Evolutionary conservation across 768 basidiomycete genomes (phyloP).

Genomic region (Mrakia blollopis): DNA sequence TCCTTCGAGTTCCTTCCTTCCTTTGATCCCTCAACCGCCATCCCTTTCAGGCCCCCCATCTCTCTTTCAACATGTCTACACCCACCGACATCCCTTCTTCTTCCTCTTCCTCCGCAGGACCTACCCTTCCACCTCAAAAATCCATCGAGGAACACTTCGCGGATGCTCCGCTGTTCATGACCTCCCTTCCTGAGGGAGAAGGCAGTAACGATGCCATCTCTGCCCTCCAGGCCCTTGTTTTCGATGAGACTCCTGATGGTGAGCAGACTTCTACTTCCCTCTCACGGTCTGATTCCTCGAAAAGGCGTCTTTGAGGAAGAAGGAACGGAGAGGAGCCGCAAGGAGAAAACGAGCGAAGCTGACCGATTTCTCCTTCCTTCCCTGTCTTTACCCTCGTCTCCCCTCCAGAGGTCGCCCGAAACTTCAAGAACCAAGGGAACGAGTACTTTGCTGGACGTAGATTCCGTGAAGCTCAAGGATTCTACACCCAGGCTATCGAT

Average conservation of each 20-base stretch:
- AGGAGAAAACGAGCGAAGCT: background rate
- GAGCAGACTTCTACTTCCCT: constrained; percentile 45
- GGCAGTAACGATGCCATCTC: constrained; percentile 63
- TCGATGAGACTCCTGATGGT: constrained; percentile 95
- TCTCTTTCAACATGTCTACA: background rate
- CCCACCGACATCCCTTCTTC: background rate
- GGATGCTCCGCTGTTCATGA: constrained; percentile 86
- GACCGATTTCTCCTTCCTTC: background rate
- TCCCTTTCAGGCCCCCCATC: background rate
- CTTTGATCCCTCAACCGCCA: background rate
- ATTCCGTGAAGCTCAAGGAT: constrained; percentile 77
- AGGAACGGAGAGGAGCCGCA: too few relatives aligned
- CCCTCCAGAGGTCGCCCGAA: constrained; percentile 70
- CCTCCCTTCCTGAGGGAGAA: constrained; percentile 67
- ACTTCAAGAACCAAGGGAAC: constrained; percentile 94
- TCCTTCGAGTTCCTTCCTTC: background rate
- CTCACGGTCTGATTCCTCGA: background rate
- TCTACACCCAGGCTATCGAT: constrained; percentile 86
- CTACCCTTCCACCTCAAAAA: constrained; percentile 26
- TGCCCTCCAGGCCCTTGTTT: constrained; percentile 75
- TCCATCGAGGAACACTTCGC: constrained; percentile 50
- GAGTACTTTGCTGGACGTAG: constrained; percentile 85
- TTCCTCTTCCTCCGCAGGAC: constrained; percentile 25
- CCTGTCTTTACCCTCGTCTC: background rate
- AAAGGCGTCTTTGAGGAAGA: background rate